These are phyloP conservation scores for Pichia gijzeniarum DNA, from an alignment of 805 yeast genomes.

Conservation along the genomic window DNA sequence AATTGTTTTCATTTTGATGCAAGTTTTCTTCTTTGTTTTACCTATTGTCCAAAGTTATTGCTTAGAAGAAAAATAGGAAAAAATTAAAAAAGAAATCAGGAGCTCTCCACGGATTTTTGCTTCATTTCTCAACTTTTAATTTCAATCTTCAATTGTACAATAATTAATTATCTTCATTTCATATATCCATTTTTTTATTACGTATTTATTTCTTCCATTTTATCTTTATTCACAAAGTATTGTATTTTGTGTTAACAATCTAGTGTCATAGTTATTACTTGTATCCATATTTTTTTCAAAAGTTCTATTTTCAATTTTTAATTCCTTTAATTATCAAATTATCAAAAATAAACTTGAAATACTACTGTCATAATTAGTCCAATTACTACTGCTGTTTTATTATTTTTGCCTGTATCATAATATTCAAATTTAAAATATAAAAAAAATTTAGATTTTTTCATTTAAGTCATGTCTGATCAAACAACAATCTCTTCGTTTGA, in stretches of 20 bases:
- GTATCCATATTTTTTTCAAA: not conserved
- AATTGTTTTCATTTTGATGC: too few species aligned
- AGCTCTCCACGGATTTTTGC: too few species aligned
- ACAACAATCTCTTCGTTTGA: slow-evolving; percentile 30
- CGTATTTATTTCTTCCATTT: not conserved
- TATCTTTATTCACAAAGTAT: too few species aligned
- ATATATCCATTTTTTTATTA: not conserved
- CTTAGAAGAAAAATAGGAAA: too few species aligned
- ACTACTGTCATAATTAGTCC: not conserved
- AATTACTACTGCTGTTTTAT: not conserved
- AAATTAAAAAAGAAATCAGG: too few species aligned
- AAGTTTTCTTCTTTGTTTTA: too few species aligned
- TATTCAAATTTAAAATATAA: not conserved
- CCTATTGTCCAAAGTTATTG: too few species aligned
- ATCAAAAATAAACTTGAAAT: not conserved
- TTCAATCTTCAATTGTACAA: too few species aligned
- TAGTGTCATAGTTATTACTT: not conserved
- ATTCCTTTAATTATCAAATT: not conserved
- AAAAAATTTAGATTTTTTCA: not conserved
- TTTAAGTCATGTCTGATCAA: slow-evolving; percentile 33
- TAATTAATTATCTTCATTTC: too few species aligned
- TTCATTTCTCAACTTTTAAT: too few species aligned
- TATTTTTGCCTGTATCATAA: slow-evolving; percentile 3
- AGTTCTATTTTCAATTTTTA: not conserved
- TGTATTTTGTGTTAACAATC: not conserved